These are phyloP conservation scores for Boletus vermiculosoides DNA, from an alignment of 768 basidiomycete genomes.

Conservation along the genomic window DNA sequence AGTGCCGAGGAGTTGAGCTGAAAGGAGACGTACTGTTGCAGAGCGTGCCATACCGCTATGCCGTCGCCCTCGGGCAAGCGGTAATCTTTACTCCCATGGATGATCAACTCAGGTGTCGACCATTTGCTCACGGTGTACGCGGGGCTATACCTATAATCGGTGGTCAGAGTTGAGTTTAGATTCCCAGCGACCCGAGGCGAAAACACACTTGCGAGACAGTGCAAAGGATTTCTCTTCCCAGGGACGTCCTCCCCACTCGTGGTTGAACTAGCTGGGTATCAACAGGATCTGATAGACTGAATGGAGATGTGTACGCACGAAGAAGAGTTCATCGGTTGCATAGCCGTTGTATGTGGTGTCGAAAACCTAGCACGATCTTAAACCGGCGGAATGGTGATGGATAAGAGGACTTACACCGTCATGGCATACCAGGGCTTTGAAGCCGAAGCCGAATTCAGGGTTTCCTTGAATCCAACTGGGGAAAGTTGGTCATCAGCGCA, in stretches of 20 bases:
- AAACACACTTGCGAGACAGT: conserved; percentile 53
- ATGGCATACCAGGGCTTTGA: conserved; percentile 90
- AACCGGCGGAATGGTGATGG: not conserved
- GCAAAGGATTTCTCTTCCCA: conserved; percentile 62
- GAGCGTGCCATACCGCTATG: conserved; percentile 79
- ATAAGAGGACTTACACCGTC: conserved; percentile 65
- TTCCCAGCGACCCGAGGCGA: not conserved
- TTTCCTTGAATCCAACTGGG: conserved; percentile 93
- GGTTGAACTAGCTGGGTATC: conserved; percentile 61
- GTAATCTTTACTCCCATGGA: conserved; percentile 89
- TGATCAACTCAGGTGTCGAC: conserved; percentile 80
- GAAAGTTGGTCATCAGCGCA: conserved; percentile 4
- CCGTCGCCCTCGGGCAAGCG: conserved; percentile 84
- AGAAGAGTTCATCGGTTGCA: conserved; percentile 89
- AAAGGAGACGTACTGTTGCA: conserved; percentile 64
- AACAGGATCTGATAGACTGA: not conserved
- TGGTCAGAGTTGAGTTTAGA: not conserved
- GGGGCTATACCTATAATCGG: conserved; percentile 61
- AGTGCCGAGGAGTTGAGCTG: not conserved
- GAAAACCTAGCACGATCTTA: conserved; percentile 51
- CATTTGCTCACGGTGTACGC: conserved; percentile 79
- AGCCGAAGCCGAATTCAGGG: conserved; percentile 81
- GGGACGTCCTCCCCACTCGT: conserved; percentile 82
- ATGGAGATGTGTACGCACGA: conserved; percentile 48
- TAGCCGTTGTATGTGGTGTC: conserved; percentile 79